phyloP scores from a whole-genome alignment of 148 eudicot genomes.

The Chenopodium album region DNA sequence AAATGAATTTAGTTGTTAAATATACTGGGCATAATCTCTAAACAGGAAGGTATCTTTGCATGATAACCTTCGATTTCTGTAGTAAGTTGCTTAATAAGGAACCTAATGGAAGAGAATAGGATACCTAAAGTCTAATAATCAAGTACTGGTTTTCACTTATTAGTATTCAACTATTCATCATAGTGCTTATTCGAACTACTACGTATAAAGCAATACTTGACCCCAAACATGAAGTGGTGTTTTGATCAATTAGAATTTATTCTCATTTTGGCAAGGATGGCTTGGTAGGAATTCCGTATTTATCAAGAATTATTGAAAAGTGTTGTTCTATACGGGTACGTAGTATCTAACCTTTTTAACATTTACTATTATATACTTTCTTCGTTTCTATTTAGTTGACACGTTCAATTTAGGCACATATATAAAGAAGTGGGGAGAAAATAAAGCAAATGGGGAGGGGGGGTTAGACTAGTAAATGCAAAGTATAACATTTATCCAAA shows the following conservation, averaged over 20 bases:
- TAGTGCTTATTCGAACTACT: not conserved
- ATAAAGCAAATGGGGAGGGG: too few species aligned
- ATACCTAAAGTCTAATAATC: not conserved
- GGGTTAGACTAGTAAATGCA: too few species aligned
- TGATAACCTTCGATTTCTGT: not conserved
- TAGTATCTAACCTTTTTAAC: not conserved
- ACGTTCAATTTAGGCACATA: too few species aligned
- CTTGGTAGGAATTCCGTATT: not conserved
- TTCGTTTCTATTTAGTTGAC: too few species aligned
- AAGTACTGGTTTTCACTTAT: not conserved
- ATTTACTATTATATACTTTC: not conserved
- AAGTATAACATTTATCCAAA: too few species aligned
- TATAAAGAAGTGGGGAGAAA: too few species aligned
- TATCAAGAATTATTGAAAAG: constrained; percentile 7
- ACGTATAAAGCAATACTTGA: not conserved
- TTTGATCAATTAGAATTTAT: constrained; percentile 9
- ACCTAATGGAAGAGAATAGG: not conserved
- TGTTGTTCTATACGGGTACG: constrained; percentile 1
- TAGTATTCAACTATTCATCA: not conserved
- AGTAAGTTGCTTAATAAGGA: not conserved
- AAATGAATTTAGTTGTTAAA: not conserved
- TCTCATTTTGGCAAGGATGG: not conserved
- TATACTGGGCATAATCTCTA: not conserved
- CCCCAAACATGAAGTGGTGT: not conserved
- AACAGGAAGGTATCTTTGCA: not conserved